Evolutionary conservation across 176 grass and related monocot species (phyloP).

Genomic region (Phragmites australis): DNA sequence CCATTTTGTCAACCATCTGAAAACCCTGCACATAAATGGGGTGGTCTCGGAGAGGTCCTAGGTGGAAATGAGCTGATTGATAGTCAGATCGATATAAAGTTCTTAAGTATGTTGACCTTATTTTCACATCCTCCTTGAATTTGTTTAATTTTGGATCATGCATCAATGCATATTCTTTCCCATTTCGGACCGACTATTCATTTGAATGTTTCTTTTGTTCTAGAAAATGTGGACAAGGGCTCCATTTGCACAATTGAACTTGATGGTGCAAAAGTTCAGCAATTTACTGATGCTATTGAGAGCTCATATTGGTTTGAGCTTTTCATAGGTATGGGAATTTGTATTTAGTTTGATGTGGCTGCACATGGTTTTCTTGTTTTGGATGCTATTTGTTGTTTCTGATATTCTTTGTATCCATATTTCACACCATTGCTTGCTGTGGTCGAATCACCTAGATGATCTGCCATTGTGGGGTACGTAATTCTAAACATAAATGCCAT

Average conservation of each 20-base stretch:
- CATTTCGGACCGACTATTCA: background rate
- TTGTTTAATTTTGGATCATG: slow-evolving; percentile 25
- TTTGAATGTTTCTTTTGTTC: slow-evolving; percentile 29
- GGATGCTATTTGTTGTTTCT: slow-evolving; percentile 29
- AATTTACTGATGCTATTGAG: slow-evolving; percentile 92
- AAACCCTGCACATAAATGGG: slow-evolving; percentile 91
- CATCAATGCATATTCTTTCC: slow-evolving; percentile 24
- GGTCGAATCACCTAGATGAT: slow-evolving; percentile 64
- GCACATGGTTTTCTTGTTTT: slow-evolving; percentile 16
- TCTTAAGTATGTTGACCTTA: slow-evolving; percentile 68
- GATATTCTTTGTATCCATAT: slow-evolving; percentile 39
- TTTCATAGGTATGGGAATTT: slow-evolving; percentile 76
- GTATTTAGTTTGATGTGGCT: slow-evolving; percentile 34
- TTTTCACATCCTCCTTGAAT: slow-evolving; percentile 40
- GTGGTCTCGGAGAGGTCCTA: slow-evolving; percentile 96
- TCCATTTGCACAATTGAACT: slow-evolving; percentile 80
- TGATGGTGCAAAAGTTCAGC: slow-evolving; percentile 75
- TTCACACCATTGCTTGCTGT: slow-evolving; percentile 26
- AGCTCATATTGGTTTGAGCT: slow-evolving; percentile 99
- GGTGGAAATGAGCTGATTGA: slow-evolving; percentile 99
- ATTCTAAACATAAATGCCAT: slow-evolving; percentile 13
- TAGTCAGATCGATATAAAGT: slow-evolving; percentile 91
- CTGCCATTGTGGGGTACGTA: slow-evolving; percentile 93
- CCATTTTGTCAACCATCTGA: slow-evolving; percentile 89
- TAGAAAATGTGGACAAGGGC: slow-evolving; percentile 79